Evolutionary conservation across 495 filamentous ascomycete species (phyloP), one percentile per base, ranked within the genome.

Genomic region (Antarctomyces pellizariae): DNA sequence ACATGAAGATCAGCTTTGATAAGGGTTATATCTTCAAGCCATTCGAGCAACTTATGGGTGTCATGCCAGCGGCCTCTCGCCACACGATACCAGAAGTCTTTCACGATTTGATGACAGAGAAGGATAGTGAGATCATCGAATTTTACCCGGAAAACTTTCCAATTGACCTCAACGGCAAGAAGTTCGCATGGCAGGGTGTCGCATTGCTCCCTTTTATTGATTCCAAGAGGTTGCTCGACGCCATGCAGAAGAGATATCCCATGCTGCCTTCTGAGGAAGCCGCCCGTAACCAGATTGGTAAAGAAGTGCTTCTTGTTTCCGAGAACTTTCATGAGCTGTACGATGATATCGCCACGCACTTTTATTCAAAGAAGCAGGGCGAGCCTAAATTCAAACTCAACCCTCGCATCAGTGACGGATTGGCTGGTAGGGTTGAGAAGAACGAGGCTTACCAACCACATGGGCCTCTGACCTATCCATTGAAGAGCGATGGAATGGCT

Each of bases 1-100:
- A 83, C 28, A 68, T 91, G 52, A 59, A 68, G 18, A 61, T 90
- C 36, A 54, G 58, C 11, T 99, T 99, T 36, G 64, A 80, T 27
- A 80, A 83, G 44, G 89, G 86, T 7, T 69, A 54, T 12, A 73
- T 79, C 2, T 93, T 93, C 39, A 70, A 59, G 28, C 89, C 86
- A 0, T 99, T 89, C 40, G 86, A 99, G 52, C 86, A 99, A 53
- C 59, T 99, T 25, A 99, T 99, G 86, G 90, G 84, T 23, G 86
- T 99, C 12, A 57, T 95, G 31, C 86, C 86, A 2, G 82, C 89
- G 8, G 74, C 75, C 2, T 92, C 83, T 4, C 78, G 79, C 29
- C 79, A 92, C 41, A 73, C 84, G 18, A 75, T 99, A 27, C 86
- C 86, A 0, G 57, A 71, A 32, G 57, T 76, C 0, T 95, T 91